phyloP scores from a whole-genome alignment of 202 grass and related monocot genomes.

The Brachypodium distachyon region DNA sequence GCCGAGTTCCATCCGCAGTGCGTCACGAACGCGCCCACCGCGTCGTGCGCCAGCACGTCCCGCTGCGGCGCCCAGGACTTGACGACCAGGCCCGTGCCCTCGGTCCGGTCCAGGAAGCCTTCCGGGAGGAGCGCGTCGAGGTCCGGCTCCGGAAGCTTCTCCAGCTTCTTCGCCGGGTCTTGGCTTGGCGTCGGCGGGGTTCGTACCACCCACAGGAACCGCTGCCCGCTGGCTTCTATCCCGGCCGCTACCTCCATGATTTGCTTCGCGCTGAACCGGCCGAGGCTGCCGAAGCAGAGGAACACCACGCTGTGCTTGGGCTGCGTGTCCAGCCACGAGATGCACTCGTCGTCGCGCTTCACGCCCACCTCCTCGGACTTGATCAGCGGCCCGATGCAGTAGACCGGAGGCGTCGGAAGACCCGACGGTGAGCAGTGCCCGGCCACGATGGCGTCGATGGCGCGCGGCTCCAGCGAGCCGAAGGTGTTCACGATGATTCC shows the following conservation, averaged over 20 bases:
- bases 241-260: constrained; percentile 46
- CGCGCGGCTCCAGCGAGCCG: constrained; percentile 28
- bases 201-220: constrained; percentile 72
- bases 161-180: constrained; percentile 30
- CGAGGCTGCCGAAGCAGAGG: constrained; percentile 77
- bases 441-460: background rate
- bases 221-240: constrained; percentile 41
- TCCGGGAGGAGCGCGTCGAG: constrained; percentile 42
- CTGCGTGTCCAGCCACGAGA: constrained; percentile 56
- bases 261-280: constrained; percentile 42
- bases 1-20: constrained; percentile 81
- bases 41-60: constrained; percentile 42
- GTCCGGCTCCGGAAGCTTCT: constrained; percentile 34
- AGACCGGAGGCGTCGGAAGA: constrained; percentile 4
- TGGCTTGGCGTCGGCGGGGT: constrained; percentile 12
- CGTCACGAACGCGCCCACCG: constrained; percentile 45
- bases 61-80: constrained; percentile 66
- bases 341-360: constrained; percentile 22
- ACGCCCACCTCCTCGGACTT: constrained; percentile 23
- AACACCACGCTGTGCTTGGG: constrained; percentile 44
- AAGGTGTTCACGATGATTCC: constrained; percentile 62
- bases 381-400: constrained; percentile 64
- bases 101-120: constrained; percentile 44
- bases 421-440: constrained; percentile 10
- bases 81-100: constrained; percentile 36